These are phyloP conservation scores for Monosporascus sp. DNA, from an alignment of 2,329 filamentous ascomycete genomes.

Conservation along the genomic window DNA sequence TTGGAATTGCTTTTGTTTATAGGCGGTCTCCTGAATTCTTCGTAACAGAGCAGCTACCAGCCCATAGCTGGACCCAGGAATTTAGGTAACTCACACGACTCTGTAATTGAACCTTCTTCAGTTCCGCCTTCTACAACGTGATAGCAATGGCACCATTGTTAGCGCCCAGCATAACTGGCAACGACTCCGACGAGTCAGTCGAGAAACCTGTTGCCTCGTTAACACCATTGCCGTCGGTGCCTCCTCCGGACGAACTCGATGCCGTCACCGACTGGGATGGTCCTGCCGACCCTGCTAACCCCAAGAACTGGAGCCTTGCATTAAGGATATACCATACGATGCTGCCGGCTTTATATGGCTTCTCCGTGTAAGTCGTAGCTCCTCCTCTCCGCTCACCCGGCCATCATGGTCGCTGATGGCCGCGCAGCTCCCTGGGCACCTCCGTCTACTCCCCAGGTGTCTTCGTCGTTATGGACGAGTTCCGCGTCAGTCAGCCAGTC, in stretches of 20 bases:
- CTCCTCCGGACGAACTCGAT: background rate
- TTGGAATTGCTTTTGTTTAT: too few relatives aligned
- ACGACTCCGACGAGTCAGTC: too few relatives aligned
- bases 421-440: slow-evolving; percentile 41
- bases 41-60: too few relatives aligned
- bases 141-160: too few relatives aligned
- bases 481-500: slow-evolving; percentile 45
- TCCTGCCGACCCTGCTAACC: slow-evolving; percentile 3
- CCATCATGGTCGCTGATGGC: background rate
- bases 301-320: slow-evolving; percentile 5
- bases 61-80: too few relatives aligned
- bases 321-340: slow-evolving; percentile 7
- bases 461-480: slow-evolving; percentile 41
- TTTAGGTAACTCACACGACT: too few relatives aligned
- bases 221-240: too few relatives aligned
- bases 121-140: too few relatives aligned
- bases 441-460: slow-evolving; percentile 47
- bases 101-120: too few relatives aligned
- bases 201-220: too few relatives aligned
- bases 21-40: too few relatives aligned
- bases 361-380: slow-evolving; percentile 6
- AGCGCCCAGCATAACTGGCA: too few relatives aligned
- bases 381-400: background rate
- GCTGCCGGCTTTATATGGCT: slow-evolving; percentile 6
- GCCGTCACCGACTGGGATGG: slow-evolving; percentile 9